These are phyloP conservation scores for Aspergillus melleus DNA, from an alignment of 2,329 filamentous ascomycete species.

Conservation along the genomic window DNA sequence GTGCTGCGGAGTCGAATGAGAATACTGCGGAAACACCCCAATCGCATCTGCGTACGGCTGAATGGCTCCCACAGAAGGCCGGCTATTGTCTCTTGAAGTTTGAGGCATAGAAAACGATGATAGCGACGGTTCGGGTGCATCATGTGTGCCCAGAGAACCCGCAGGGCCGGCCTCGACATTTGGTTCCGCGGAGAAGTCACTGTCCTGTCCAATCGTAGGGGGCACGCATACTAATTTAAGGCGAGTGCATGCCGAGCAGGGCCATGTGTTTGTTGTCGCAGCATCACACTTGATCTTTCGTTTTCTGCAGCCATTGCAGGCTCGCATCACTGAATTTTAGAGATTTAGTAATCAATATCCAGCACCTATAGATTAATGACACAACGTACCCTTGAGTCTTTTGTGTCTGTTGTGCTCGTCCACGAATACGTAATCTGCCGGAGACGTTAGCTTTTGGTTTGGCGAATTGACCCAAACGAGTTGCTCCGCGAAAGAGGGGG, in stretches of 20 bases:
- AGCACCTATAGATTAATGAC: neutral
- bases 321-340: slow-evolving; percentile 77
- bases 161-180: slow-evolving; percentile 25
- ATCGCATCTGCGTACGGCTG: slow-evolving; percentile 46
- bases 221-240: slow-evolving; percentile 92
- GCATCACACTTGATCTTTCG: slow-evolving; percentile 98
- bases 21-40: slow-evolving; percentile 43
- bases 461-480: neutral
- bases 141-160: slow-evolving; percentile 27
- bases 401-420: slow-evolving; percentile 99
- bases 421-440: slow-evolving; percentile 92
- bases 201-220: slow-evolving; percentile 76
- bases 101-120: slow-evolving; percentile 57
- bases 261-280: slow-evolving; percentile 95
- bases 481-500: neutral
- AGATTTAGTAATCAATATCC: slow-evolving; percentile 13
- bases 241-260: slow-evolving; percentile 88
- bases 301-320: slow-evolving; percentile 90
- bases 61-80: slow-evolving; percentile 50
- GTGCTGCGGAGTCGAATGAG: slow-evolving; percentile 28
- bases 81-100: slow-evolving; percentile 44
- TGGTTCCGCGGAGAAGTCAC: slow-evolving; percentile 42
- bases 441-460: slow-evolving; percentile 10
- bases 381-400: slow-evolving; percentile 75
- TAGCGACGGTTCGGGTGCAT: slow-evolving; percentile 48